Percentiles rank a stretch among this genome's conserved stretches.
Conservation (phyloP, 306 rosid genomes). For the Vachellia collinsii region DNA sequence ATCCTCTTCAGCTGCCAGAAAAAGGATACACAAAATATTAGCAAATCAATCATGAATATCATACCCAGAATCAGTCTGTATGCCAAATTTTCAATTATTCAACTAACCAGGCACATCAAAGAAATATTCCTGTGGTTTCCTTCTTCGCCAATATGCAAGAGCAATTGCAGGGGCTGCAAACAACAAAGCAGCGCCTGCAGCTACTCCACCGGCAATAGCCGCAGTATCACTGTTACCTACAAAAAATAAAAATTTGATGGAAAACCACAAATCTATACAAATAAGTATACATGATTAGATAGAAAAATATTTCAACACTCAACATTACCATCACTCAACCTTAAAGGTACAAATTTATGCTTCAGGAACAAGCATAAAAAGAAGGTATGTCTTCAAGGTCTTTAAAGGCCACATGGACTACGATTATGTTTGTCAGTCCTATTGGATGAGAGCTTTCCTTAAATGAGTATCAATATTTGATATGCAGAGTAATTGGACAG, state of each 20-base stretch:
- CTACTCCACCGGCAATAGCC: conserved; percentile 98
- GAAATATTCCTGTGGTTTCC: conserved; percentile 81
- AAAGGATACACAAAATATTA: conserved; percentile 31
- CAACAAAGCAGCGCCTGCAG: conserved; percentile 90
- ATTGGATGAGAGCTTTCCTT: background rate
- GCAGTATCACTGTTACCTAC: conserved; percentile 69
- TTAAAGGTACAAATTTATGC: conserved; percentile 9
- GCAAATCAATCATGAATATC: conserved; percentile 30
- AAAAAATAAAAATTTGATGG: conserved; percentile 26
- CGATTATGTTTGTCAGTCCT: background rate
- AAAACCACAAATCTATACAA: conserved; percentile 24
- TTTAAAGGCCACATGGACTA: background rate
- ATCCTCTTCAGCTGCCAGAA: conserved; percentile 81
- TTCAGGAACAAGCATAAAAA: background rate
- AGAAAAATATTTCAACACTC: conserved; percentile 17
- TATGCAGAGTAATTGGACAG: conserved; percentile 4
- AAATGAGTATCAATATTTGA: background rate
- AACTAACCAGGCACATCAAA: conserved; percentile 96
- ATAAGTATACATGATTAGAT: conserved; percentile 35
- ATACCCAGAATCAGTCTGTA: background rate
- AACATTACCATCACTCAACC: background rate
- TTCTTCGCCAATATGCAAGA: conserved; percentile 75
- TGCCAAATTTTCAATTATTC: conserved; percentile 10
- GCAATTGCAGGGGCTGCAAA: conserved; percentile 97
- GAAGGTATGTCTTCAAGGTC: background rate